These are phyloP conservation scores for Pleurotus ostreatus DNA, from an alignment of 768 basidiomycete genomes.

Conservation along the genomic window DNA sequence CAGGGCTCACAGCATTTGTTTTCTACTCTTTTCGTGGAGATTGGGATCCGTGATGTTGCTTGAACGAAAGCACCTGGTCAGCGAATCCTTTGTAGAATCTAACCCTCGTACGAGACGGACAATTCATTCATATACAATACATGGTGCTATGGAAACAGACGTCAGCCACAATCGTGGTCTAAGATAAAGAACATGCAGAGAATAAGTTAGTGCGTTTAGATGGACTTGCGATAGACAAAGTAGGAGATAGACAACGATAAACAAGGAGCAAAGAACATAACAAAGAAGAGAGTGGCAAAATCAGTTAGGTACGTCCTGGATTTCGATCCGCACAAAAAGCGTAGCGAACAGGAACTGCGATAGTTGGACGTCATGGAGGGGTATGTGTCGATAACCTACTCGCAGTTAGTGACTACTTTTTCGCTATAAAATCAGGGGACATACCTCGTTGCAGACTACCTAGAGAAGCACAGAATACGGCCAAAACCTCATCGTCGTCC, in stretches of 20 bases:
- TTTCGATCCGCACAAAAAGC: slow-evolving; percentile 72
- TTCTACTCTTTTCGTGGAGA: slow-evolving; percentile 85
- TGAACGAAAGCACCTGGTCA: not conserved
- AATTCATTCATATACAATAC: not conserved
- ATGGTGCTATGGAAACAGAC: too few relatives aligned
- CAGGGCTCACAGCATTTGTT: slow-evolving; percentile 88
- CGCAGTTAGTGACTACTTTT: not conserved
- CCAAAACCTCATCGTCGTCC: slow-evolving; percentile 63
- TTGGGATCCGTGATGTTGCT: slow-evolving; percentile 37
- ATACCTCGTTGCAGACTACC: slow-evolving; percentile 73
- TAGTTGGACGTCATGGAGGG: slow-evolving; percentile 84
- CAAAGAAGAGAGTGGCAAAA: not conserved
- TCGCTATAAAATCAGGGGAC: slow-evolving; percentile 3
- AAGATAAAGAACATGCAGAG: not conserved
- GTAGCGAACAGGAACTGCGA: slow-evolving; percentile 92
- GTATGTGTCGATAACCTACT: slow-evolving; percentile 88
- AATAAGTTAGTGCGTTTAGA: not conserved
- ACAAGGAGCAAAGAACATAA: not conserved
- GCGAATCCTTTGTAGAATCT: too few relatives aligned
- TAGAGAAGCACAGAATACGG: slow-evolving; percentile 71
- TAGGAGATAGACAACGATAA: too few relatives aligned
- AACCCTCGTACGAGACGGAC: not conserved
- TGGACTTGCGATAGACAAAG: not conserved
- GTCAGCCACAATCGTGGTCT: too few relatives aligned
- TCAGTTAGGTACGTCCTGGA: slow-evolving; percentile 24